These are phyloP conservation scores for Trichoderma sp. DNA, from an alignment of 2,329 filamentous ascomycete species.

Conservation along the genomic window DNA sequence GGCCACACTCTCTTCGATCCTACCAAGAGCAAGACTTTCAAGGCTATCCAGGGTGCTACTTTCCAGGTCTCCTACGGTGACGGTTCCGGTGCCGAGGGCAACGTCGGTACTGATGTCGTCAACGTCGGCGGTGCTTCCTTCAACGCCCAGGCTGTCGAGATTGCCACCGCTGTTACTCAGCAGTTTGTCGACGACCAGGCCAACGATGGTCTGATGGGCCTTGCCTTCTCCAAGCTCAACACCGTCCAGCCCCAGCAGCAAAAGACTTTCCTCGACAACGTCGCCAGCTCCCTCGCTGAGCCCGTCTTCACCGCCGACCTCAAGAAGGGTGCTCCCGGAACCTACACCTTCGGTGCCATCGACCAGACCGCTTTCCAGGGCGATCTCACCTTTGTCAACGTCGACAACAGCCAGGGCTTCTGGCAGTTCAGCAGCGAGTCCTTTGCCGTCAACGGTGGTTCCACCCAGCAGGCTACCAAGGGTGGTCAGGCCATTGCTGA, in stretches of 20 bases:
- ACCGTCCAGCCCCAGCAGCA: conserved; percentile 64
- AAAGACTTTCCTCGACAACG: conserved; percentile 76
- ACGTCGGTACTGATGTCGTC: conserved; percentile 70
- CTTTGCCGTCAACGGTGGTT: conserved; percentile 57
- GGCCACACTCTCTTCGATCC: conserved; percentile 54
- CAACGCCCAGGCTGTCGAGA: conserved; percentile 66
- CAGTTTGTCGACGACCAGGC: conserved; percentile 63
- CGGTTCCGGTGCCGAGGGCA: conserved; percentile 63
- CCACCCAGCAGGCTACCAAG: conserved; percentile 41
- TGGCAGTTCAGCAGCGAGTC: conserved; percentile 60
- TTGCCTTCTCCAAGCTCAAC: conserved; percentile 68
- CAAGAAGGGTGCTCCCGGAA: conserved; percentile 59
- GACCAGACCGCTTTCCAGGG: conserved; percentile 66
- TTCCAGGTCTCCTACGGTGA: conserved; percentile 74
- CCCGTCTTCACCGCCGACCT: conserved; percentile 73
- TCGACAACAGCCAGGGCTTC: conserved; percentile 66
- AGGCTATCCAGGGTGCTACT: conserved; percentile 47
- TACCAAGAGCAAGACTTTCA: conserved; percentile 42
- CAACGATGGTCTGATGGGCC: conserved; percentile 70
- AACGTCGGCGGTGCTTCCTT: conserved; percentile 68
- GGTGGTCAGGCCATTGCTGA: conserved; percentile 57
- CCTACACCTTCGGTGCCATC: conserved; percentile 73
- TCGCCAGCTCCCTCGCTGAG: conserved; percentile 61
- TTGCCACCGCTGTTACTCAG: conserved; percentile 62
- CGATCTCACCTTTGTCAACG: conserved; percentile 60